Conservation (phyloP, 2,329 filamentous ascomycete genomes). For the Diaporthe aspalathi region DNA sequence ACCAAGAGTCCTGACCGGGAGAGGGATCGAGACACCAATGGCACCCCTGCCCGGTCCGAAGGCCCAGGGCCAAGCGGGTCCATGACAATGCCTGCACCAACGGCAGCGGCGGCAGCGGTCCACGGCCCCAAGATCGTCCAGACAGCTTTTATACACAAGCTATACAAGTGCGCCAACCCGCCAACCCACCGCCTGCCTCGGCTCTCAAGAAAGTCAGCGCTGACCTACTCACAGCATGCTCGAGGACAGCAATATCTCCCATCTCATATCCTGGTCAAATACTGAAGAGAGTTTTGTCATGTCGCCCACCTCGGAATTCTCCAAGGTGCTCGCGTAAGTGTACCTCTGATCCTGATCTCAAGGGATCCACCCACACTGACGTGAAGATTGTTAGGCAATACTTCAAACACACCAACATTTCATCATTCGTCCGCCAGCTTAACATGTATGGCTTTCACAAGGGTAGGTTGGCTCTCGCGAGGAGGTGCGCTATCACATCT, state of each 20-base stretch:
- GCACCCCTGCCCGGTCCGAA: conserved; percentile 50
- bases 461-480: conserved; percentile 65
- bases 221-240: conserved; percentile 79
- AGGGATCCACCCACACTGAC: conserved; percentile 40
- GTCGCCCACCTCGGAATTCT: conserved; percentile 97
- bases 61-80: conserved; percentile 47
- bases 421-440: conserved; percentile 95
- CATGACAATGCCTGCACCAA: conserved; percentile 62
- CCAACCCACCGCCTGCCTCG: background rate
- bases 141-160: conserved; percentile 98
- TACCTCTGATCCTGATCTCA: conserved; percentile 40
- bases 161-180: conserved; percentile 81
- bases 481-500: conserved; percentile 40
- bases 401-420: conserved; percentile 99
- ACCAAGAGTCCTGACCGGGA: conserved; percentile 57
- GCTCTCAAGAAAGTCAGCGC: background rate
- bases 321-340: conserved; percentile 94
- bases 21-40: conserved; percentile 54
- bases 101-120: conserved; percentile 76
- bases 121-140: conserved; percentile 98
- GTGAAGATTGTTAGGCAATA: conserved; percentile 77
- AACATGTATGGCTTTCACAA: conserved; percentile 99
- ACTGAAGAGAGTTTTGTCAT: conserved; percentile 98
- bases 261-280: conserved; percentile 95
- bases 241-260: conserved; percentile 91